Base-by-base conservation (phyloP, 768 basidiomycete genomes). In the Boletus pseudopeckii region DNA sequence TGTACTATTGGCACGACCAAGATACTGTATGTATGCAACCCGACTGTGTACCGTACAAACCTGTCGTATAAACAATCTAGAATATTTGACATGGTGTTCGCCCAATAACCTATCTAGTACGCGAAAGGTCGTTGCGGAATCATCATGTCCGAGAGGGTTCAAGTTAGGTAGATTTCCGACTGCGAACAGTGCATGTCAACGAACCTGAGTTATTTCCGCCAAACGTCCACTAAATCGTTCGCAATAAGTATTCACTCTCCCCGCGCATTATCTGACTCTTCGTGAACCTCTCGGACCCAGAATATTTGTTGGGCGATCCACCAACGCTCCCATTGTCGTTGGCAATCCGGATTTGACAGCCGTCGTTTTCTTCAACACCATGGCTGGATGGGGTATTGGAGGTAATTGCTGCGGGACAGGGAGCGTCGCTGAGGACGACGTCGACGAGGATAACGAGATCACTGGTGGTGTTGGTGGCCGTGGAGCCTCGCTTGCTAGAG, bases 381-480 rank as follows among this genome's bases (percentile, higher is more conserved):
- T 24, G 11, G 44, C 37, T 14, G 62, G 48, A 33, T 32, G 55
- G 8, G 44, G 49, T 18, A 50, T 33, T 4, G 55, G 55, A 2
- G 32, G 48, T 30, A 45, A 30, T 48, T 52, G 56, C 55, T 61
- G 61, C 37, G 48, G 20, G 48, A 64, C 53, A 33, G 63, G 50
- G 32, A 71, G 60, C 15, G 70, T 69, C 15, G 45, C 60, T 13
- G 71, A 68, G 24, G 78, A 80, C 4, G 75, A 76, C 1, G 68
- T 62, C 10, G 76, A 76, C 3, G 71, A 69, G 3, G 69, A 72
- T 5, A 75, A 45, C 4, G 74, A 77, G 50, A 72, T 58, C 15
- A 62, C 44, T 3, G 60, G 56, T 8, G 67, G 67, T 17, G 56
- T 63, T 33, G 34, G 65, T 14, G 56, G 52, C 5, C 65, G 65